Evolutionary conservation across 345 rosid genomes (phyloP).

Genomic region (Murraya koenigii): DNA sequence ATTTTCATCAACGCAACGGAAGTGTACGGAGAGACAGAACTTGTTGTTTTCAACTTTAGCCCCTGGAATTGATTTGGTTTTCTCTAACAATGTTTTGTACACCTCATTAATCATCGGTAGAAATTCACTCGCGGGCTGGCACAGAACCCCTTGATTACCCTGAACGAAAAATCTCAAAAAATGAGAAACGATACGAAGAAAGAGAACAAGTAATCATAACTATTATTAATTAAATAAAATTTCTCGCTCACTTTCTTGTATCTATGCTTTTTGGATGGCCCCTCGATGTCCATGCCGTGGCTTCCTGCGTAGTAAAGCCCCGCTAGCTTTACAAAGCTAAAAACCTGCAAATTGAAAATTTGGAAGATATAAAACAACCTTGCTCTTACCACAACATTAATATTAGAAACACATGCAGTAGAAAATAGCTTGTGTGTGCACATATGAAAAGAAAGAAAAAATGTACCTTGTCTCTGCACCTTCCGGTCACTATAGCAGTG

Average conservation of each 20-base stretch:
- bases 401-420: not conserved
- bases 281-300: conserved; percentile 99
- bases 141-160: conserved; percentile 48
- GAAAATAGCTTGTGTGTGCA: not conserved
- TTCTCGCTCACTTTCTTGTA: conserved; percentile 41
- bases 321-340: conserved; percentile 67
- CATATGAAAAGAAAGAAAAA: not conserved
- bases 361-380: not conserved
- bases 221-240: not conserved
- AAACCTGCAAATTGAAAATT: conserved; percentile 47
- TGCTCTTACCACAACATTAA: not conserved
- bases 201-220: not conserved
- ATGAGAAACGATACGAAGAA: not conserved
- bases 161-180: conserved; percentile 16
- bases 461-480: conserved; percentile 92
- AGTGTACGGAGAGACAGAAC: conserved; percentile 92
- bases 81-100: conserved; percentile 46
- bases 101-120: conserved; percentile 88
- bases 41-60: conserved; percentile 89
- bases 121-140: conserved; percentile 82
- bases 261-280: conserved; percentile 51
- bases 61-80: conserved; percentile 70
- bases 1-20: conserved; percentile 87
- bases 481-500: conserved; percentile 92
- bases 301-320: conserved; percentile 95